Base-by-base conservation (phyloP, 2,329 filamentous ascomycete genomes). In the Kalmusia sp. region DNA sequence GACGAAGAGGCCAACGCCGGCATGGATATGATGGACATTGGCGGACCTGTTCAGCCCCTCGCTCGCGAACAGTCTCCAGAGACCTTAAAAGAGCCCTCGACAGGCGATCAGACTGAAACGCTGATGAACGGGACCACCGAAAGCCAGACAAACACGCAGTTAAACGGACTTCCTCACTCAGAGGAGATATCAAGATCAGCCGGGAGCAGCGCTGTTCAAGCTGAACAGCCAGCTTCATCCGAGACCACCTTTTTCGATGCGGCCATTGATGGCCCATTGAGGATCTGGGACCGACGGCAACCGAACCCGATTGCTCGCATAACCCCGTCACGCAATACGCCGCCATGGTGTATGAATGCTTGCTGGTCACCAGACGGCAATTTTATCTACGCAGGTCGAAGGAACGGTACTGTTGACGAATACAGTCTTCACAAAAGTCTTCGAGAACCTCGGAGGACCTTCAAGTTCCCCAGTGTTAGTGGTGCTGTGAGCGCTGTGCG, bases 321-420 rank as follows among this genome's bases (percentile, higher is more conserved):
- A 51, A 81, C 82, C 1, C 91, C 90, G 15, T 82, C 87, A 9
- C 84, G 86, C 9, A 87, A 87, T 15, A 90, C 92, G 0, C 93
- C 95, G 1, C 95, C 93, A 0, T 99, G 93, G 93, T 98, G 93
- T 74, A 97, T 96, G 87, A 93, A 91, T 61, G 92, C 92, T 1
- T 96, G 92, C 77, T 99, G 95, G 95, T 93, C 90, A 49, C 92
- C 92, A 0, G 91, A 97, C 71, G 95, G 95, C 12, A 98, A 98
- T 75, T 92, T 86, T 74, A 93, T 99, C 65, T 99, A 96, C 75
- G 93, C 90, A 0, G 95, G 95, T 0, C 83, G 95, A 24, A 84
- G 95, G 52, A 98, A 98, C 73, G 85, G 92, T 46, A 96, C 92
- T 0, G 95, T 99, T 0, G 95, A 99, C 63, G 95, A 99, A 75